These are phyloP conservation scores for Trebouxia sp. DNA, from an alignment of 139 green algal genomes.

Conservation along the genomic window DNA sequence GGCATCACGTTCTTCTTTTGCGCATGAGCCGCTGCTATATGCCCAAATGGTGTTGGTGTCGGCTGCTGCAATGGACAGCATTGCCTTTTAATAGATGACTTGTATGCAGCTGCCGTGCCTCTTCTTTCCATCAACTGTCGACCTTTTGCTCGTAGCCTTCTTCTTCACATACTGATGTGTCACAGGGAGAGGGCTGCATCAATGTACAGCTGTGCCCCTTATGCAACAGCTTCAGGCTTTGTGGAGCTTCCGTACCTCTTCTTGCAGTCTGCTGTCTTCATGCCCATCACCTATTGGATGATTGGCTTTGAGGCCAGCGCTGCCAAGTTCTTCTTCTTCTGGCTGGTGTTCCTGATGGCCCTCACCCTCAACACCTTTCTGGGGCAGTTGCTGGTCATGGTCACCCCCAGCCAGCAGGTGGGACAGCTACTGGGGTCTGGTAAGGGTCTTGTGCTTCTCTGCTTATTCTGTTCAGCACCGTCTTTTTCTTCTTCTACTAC, in stretches of 20 bases:
- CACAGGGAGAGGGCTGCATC: slow-evolving; percentile 40
- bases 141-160: neutral
- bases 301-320: slow-evolving; percentile 44
- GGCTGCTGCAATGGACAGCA: too few relatives aligned
- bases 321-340: slow-evolving; percentile 38
- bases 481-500: neutral
- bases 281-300: slow-evolving; percentile 40
- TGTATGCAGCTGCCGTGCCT: too few relatives aligned
- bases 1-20: neutral
- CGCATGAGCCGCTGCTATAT: too few relatives aligned
- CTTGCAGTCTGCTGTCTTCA: slow-evolving; percentile 22
- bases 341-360: slow-evolving; percentile 34
- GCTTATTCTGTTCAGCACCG: neutral
- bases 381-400: slow-evolving; percentile 39
- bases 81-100: too few relatives aligned
- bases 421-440: slow-evolving; percentile 33
- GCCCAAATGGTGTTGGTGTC: too few relatives aligned
- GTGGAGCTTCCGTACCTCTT: slow-evolving; percentile 37
- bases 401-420: slow-evolving; percentile 35
- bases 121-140: too few relatives aligned
- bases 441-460: neutral
- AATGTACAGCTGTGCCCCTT: slow-evolving; percentile 44
- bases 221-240: slow-evolving; percentile 27
- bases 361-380: slow-evolving; percentile 38
- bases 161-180: neutral